Percentiles rank a stretch among this genome's conserved stretches.
phyloP scores from a whole-genome alignment of 805 yeast species.

The Ogataea pini region DNA sequence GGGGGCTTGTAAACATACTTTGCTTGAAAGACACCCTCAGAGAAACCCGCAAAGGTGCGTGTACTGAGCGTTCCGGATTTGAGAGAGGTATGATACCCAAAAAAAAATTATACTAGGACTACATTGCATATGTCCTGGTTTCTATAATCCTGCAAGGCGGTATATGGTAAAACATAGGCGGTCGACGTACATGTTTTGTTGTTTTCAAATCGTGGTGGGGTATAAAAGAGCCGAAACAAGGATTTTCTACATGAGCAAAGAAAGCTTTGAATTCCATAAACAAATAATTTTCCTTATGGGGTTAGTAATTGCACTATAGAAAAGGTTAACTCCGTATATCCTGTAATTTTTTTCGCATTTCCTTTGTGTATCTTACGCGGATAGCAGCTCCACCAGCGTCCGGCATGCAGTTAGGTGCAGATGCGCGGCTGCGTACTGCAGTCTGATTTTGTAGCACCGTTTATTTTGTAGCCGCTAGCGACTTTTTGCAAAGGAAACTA shows the following conservation, averaged over 20 bases:
- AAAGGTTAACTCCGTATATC: too few species aligned
- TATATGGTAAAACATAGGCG: not conserved
- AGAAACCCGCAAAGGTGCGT: not conserved
- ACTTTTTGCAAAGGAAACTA: slow-evolving; percentile 5
- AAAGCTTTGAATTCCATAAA: not conserved
- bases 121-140: slow-evolving; percentile 3
- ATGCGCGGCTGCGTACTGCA: slow-evolving; percentile 2
- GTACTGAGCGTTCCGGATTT: not conserved
- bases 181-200: not conserved
- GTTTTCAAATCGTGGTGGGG: not conserved
- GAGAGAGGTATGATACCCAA: not conserved
- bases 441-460: slow-evolving; percentile 1
- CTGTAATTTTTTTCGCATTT: too few species aligned
- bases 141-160: not conserved
- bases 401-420: not conserved
- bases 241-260: too few species aligned
- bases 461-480: slow-evolving; percentile 4
- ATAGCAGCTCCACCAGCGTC: not conserved
- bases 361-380: too few species aligned
- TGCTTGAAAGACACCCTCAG: too few species aligned
- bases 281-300: too few species aligned
- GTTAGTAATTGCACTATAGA: too few species aligned
- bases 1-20: too few species aligned
- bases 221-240: not conserved
- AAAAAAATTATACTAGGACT: not conserved